A percentile compares a stretch with the other conserved stretches of the same genome.
Conservation (phyloP, 768 basidiomycete species). For the Mycena polygramma region DNA sequence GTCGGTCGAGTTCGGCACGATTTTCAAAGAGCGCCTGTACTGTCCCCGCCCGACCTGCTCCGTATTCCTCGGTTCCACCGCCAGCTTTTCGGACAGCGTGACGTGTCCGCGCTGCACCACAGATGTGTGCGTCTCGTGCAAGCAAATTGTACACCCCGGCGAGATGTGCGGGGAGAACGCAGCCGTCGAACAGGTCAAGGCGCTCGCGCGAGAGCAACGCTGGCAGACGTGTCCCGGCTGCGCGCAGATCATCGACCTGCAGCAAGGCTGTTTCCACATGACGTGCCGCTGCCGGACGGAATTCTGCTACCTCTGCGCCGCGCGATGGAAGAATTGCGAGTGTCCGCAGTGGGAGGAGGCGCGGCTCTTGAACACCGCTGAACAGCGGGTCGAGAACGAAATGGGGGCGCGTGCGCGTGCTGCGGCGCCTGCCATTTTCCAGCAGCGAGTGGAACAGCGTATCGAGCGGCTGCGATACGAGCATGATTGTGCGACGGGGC, state of each 20-base stretch:
- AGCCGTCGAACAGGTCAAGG: constrained; percentile 56
- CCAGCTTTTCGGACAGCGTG: constrained; percentile 36
- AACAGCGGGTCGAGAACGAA: constrained; percentile 59
- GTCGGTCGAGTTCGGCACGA: constrained; percentile 59
- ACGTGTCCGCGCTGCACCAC: constrained; percentile 57
- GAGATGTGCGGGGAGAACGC: constrained; percentile 58
- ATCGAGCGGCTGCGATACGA: constrained; percentile 57
- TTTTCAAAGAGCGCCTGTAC: constrained; percentile 61
- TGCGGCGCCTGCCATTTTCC: constrained; percentile 47
- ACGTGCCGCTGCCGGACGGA: constrained; percentile 69
- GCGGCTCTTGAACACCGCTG: constrained; percentile 55
- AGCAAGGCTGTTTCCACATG: constrained; percentile 74
- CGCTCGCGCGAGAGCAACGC: constrained; percentile 57
- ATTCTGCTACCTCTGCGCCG: constrained; percentile 78
- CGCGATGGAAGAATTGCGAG: constrained; percentile 69
- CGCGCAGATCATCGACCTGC: constrained; percentile 66
- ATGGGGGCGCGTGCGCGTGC: constrained; percentile 45
- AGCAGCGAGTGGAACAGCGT: constrained; percentile 48
- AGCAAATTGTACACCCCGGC: constrained; percentile 56
- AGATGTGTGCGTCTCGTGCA: constrained; percentile 63
- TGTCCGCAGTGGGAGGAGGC: constrained; percentile 78
- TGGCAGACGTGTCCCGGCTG: constrained; percentile 80
- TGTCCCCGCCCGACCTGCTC: constrained; percentile 66
- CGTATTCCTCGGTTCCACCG: constrained; percentile 62
- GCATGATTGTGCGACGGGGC: constrained; percentile 63